phyloP scores from a whole-genome alignment of 805 yeast genomes.

The Maudiozyma bulderi region DNA sequence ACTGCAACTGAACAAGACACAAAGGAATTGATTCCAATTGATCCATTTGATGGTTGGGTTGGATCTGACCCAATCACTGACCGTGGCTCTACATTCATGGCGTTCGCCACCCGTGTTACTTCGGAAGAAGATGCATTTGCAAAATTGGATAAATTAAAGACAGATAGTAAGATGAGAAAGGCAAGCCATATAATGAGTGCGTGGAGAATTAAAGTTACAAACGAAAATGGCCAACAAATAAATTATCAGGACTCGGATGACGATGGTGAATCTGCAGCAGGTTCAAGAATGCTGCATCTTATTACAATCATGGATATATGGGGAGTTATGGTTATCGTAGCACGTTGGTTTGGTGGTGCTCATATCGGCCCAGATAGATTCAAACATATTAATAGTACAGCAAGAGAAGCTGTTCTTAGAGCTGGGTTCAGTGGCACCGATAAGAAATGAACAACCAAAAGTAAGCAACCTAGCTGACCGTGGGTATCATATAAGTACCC shows the following conservation, averaged over 20 bases:
- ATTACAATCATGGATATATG: slow-evolving; percentile 69
- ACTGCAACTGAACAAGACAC: slow-evolving; percentile 5
- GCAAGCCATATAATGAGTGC: slow-evolving; percentile 81
- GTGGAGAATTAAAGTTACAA: slow-evolving; percentile 54
- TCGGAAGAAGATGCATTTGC: slow-evolving; percentile 60
- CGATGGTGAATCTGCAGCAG: slow-evolving; percentile 97
- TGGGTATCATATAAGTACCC: too few species aligned
- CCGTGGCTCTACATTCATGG: slow-evolving; percentile 78
- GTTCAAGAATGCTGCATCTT: slow-evolving; percentile 73
- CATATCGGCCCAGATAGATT: slow-evolving; percentile 91
- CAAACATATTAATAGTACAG: slow-evolving; percentile 82
- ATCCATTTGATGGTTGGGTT: slow-evolving; percentile 65
- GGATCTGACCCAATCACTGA: slow-evolving; percentile 71
- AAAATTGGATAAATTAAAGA: slow-evolving; percentile 41
- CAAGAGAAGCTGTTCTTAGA: slow-evolving; percentile 69
- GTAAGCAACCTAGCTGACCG: not conserved
- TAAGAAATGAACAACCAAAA: not conserved
- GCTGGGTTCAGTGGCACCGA: slow-evolving; percentile 39
- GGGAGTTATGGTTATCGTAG: slow-evolving; percentile 74
- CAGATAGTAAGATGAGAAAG: slow-evolving; percentile 56
- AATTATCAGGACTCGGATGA: slow-evolving; percentile 83
- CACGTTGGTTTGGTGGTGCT: slow-evolving; percentile 88
- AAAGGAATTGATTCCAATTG: slow-evolving; percentile 16
- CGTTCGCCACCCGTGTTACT: slow-evolving; percentile 52
- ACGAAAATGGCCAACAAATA: slow-evolving; percentile 25